These are phyloP conservation scores for Dendrothele bispora DNA, from an alignment of 768 basidiomycete genomes.

Conservation along the genomic window DNA sequence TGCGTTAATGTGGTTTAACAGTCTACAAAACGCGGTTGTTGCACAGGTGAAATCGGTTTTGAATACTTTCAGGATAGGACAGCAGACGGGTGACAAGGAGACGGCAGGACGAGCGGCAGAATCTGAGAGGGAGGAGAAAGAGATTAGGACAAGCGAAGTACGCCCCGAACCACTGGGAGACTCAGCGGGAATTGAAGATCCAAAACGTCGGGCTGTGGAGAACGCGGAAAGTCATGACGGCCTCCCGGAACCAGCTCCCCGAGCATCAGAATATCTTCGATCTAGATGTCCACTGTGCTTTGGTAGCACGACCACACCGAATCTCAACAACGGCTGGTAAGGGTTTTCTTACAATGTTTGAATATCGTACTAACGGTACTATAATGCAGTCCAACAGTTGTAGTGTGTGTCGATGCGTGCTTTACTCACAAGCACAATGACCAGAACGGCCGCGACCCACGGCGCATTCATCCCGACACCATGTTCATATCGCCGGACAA, in stretches of 20 bases:
- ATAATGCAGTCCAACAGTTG: slow-evolving; percentile 19
- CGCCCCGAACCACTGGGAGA: too few species aligned
- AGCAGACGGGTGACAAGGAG: neutral
- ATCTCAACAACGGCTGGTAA: too few species aligned
- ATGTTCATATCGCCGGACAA: slow-evolving; percentile 20
- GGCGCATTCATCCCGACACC: slow-evolving; percentile 15
- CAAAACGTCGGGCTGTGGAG: too few species aligned
- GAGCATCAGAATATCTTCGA: slow-evolving; percentile 20
- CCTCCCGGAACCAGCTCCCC: too few species aligned
- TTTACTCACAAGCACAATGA: slow-evolving; percentile 32
- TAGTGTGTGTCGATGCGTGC: slow-evolving; percentile 31
- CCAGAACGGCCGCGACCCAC: slow-evolving; percentile 15
- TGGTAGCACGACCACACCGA: slow-evolving; percentile 15
- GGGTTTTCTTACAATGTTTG: neutral
- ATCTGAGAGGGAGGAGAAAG: neutral
- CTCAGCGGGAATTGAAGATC: too few species aligned
- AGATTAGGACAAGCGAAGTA: too few species aligned
- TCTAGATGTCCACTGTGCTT: slow-evolving; percentile 27
- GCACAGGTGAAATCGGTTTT: neutral
- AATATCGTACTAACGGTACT: too few species aligned
- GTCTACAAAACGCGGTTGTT: neutral
- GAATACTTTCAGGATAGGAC: neutral
- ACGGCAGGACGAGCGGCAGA: neutral
- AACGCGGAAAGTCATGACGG: too few species aligned
- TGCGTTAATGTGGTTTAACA: slow-evolving; percentile 24